phyloP scores from a whole-genome alignment of 768 basidiomycete species.

The Boletus tylopilopsis region DNA sequence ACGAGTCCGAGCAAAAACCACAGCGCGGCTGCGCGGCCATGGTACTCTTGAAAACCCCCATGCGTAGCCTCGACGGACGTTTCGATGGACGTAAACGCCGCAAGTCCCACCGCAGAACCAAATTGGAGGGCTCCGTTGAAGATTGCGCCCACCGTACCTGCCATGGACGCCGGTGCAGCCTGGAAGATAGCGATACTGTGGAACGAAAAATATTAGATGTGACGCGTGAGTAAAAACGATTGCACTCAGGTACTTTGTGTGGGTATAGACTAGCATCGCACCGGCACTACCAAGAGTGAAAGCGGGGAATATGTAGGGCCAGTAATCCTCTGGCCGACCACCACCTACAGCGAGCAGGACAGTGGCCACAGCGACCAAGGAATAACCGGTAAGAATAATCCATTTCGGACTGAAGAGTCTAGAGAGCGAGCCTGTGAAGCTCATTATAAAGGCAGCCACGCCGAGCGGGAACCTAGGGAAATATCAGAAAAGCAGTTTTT shows the following conservation, averaged over 20 bases:
- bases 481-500: not conserved
- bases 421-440: slow-evolving; percentile 38
- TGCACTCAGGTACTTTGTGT: not conserved
- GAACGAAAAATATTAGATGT: not conserved
- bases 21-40: slow-evolving; percentile 42
- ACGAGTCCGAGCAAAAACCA: slow-evolving; percentile 43
- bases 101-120: slow-evolving; percentile 49
- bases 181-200: slow-evolving; percentile 49
- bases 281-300: not conserved
- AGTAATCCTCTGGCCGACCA: not conserved
- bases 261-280: not conserved
- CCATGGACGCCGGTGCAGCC: slow-evolving; percentile 43
- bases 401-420: slow-evolving; percentile 39
- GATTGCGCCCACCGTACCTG: slow-evolving; percentile 55
- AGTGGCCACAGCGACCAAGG: slow-evolving; percentile 36
- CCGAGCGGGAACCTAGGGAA: slow-evolving; percentile 39
- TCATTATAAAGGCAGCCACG: slow-evolving; percentile 33
- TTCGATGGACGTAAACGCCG: slow-evolving; percentile 47
- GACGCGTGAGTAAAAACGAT: not conserved
- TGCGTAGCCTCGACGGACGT: slow-evolving; percentile 37
- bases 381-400: slow-evolving; percentile 41
- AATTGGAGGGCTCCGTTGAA: slow-evolving; percentile 53
- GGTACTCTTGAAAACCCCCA: slow-evolving; percentile 31
- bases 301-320: not conserved
- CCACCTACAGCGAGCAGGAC: slow-evolving; percentile 1